Percentiles rank a stretch among this genome's conserved stretches.
These are phyloP conservation scores for Haemoproteus tartakovskyi DNA, from an alignment of 169 alveolate genomes.

Conservation along the genomic window DNA sequence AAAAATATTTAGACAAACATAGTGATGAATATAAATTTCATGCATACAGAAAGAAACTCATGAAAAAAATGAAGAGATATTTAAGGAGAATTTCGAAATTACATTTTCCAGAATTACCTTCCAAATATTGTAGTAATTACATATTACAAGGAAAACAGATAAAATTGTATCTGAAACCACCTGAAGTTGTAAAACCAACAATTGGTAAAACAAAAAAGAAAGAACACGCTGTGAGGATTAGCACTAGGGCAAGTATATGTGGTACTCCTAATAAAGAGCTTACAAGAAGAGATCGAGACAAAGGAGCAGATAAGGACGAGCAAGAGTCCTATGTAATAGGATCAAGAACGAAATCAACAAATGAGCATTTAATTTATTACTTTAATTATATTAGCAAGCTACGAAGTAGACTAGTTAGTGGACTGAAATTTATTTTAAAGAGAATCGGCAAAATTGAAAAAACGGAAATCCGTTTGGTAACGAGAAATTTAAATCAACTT, in stretches of 20 bases:
- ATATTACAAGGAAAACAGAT: conserved; percentile 29
- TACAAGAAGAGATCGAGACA: not conserved
- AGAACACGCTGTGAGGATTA: not conserved
- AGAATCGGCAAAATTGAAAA: conserved; percentile 34
- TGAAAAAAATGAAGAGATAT: conserved; percentile 2
- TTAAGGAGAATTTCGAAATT: conserved; percentile 4
- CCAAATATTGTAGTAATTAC: conserved; percentile 23
- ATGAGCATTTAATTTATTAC: conserved; percentile 42
- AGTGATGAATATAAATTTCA: conserved; percentile 4
- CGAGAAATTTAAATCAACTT: conserved; percentile 3
- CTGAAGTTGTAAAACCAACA: too few relatives aligned
- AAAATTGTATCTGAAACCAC: conserved; percentile 36
- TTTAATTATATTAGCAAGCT: conserved; percentile 43
- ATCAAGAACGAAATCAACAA: conserved; percentile 54
- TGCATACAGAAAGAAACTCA: conserved; percentile 1
- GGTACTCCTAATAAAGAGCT: not conserved
- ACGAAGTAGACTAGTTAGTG: conserved; percentile 20
- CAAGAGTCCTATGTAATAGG: conserved; percentile 37
- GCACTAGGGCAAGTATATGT: not conserved
- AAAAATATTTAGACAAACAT: not conserved
- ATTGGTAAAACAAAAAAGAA: not conserved
- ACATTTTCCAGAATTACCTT: conserved; percentile 34
- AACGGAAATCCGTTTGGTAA: conserved; percentile 4
- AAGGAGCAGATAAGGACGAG: not conserved
- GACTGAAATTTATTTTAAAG: conserved; percentile 10